Conservation (phyloP, 140 eudicot species). For the Flaveria floridana region DNA sequence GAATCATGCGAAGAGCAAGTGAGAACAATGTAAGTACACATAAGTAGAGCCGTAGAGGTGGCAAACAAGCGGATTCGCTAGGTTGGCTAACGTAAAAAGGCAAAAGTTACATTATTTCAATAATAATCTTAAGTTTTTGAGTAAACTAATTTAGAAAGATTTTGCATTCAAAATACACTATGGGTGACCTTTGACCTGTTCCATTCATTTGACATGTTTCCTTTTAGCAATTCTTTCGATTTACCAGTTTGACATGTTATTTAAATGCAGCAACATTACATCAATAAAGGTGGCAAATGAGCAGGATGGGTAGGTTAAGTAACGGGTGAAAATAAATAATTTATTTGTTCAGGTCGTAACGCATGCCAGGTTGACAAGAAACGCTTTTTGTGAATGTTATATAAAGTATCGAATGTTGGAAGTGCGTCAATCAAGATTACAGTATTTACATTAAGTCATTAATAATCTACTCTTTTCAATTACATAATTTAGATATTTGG, state of each 20-base stretch:
- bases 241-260: background rate
- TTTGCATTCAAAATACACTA: background rate
- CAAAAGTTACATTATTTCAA: background rate
- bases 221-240: background rate
- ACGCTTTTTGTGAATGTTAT: too few species aligned
- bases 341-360: background rate
- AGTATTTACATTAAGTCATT: too few species aligned
- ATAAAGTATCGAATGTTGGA: too few species aligned
- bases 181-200: conserved; percentile 2
- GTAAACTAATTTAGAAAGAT: background rate
- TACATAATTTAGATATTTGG: too few species aligned
- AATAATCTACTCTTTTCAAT: too few species aligned
- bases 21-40: background rate
- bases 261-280: background rate
- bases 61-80: background rate
- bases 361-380: too few species aligned
- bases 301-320: background rate
- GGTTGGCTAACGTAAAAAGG: background rate
- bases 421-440: too few species aligned
- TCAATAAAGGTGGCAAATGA: background rate
- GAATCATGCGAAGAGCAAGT: conserved; percentile 1
- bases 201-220: background rate
- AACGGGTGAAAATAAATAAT: background rate
- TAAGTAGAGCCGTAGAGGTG: background rate
- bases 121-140: background rate